These are phyloP conservation scores for Graphilbum ipis-grandicollis DNA, from an alignment of 2,329 filamentous ascomycete species.

Conservation along the genomic window DNA sequence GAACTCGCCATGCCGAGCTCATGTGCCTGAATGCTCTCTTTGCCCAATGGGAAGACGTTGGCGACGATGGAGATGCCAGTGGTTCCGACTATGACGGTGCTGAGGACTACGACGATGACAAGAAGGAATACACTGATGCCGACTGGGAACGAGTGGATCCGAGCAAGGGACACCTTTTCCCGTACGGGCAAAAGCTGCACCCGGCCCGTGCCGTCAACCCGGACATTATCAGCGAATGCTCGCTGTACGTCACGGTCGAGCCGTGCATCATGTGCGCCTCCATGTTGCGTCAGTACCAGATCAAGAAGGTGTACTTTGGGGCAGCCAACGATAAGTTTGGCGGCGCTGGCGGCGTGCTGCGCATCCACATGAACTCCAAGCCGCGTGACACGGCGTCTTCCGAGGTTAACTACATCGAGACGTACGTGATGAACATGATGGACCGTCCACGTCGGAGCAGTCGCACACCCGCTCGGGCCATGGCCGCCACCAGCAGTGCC, in stretches of 20 bases:
- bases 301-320: conserved; percentile 85
- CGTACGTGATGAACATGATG: conserved; percentile 10
- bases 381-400: conserved; percentile 13
- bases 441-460: conserved; percentile 5
- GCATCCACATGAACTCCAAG: conserved; percentile 52
- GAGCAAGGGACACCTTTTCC: conserved; percentile 36
- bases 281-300: conserved; percentile 70
- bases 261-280: conserved; percentile 98
- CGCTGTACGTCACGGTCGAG: conserved; percentile 92
- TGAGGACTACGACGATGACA: conserved; percentile 13
- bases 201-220: conserved; percentile 41
- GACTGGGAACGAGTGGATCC: conserved; percentile 35
- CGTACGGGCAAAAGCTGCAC: conserved; percentile 42
- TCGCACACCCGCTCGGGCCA: not conserved
- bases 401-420: conserved; percentile 9
- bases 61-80: conserved; percentile 12
- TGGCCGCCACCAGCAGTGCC: not conserved
- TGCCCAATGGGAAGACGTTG: conserved; percentile 19
- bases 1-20: conserved; percentile 90
- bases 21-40: conserved; percentile 54
- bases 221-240: conserved; percentile 50
- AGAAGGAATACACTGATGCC: conserved; percentile 18
- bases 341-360: conserved; percentile 84
- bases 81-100: conserved; percentile 18
- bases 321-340: conserved; percentile 95